phyloP scores from a whole-genome alignment of 2,329 filamentous ascomycete species.

The Hymenoscyphus scutula region DNA sequence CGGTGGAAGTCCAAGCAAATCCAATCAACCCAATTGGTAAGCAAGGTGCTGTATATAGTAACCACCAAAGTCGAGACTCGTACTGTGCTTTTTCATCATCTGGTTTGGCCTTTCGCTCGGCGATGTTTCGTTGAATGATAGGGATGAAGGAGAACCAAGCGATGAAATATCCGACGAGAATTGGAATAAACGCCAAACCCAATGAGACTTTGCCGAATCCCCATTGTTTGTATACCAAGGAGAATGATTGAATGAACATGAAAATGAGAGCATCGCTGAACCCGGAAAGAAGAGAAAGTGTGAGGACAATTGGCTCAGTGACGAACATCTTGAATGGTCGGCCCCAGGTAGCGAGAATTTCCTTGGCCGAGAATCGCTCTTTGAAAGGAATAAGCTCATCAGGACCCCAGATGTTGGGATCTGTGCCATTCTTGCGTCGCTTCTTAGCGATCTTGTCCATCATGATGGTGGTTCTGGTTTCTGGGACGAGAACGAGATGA shows the following conservation, averaged over 20 bases:
- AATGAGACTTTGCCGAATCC: constrained; percentile 54
- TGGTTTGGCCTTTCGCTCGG: constrained; percentile 49
- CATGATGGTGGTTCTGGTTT: constrained; percentile 74
- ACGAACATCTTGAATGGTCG: constrained; percentile 72
- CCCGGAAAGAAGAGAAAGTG: constrained; percentile 66
- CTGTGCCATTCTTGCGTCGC: constrained; percentile 59
- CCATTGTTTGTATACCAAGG: constrained; percentile 67
- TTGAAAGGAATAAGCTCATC: constrained; percentile 65
- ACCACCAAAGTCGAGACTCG: constrained; percentile 63
- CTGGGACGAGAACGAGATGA: constrained; percentile 69
- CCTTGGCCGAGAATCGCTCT: constrained; percentile 56
- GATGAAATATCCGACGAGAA: constrained; percentile 64
- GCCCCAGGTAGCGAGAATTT: constrained; percentile 55
- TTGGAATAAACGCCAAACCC: constrained; percentile 62
- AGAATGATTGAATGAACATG: constrained; percentile 72
- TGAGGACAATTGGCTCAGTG: constrained; percentile 71
- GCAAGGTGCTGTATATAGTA: constrained; percentile 60
- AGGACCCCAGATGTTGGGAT: constrained; percentile 62
- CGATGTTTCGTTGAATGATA: constrained; percentile 53
- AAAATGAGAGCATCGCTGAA: constrained; percentile 76
- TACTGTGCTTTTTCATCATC: constrained; percentile 61
- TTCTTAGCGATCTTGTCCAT: constrained; percentile 78
- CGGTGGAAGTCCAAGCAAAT: constrained; percentile 67
- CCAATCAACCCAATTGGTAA: constrained; percentile 67
- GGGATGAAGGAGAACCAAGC: constrained; percentile 60